Base-by-base conservation (phyloP, 2,329 filamentous ascomycete genomes). In the Claviceps citrina region DNA sequence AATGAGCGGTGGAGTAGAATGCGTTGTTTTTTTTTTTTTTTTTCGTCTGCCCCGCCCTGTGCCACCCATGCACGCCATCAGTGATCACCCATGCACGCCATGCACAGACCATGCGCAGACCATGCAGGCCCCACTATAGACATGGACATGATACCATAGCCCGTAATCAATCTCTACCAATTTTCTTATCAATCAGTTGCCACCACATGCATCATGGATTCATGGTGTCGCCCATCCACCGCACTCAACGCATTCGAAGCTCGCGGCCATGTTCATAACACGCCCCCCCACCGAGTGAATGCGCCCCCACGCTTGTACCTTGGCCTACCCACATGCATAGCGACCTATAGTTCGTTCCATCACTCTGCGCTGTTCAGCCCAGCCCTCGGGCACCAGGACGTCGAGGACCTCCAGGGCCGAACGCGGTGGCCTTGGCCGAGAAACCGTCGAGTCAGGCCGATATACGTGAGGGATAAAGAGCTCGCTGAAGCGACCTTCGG, bases 101-200 rank as follows among this genome's bases (percentile, higher is more conserved):
- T n/a, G n/a, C n/a, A 32, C 31, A 4, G 18, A n/a, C 20, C 33
- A 35, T 9, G n/a, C 20, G 16, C 34, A 22, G 5, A 32, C 33
- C 5, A 13, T 6, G 7, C 24, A n/a, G n/a, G n/a, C n/a, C n/a
- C n/a, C n/a, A n/a, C n/a, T n/a, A n/a, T n/a, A n/a, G n/a, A n/a
- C n/a, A n/a, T n/a, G n/a, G n/a, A n/a, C n/a, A n/a, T n/a, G n/a
- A n/a, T n/a, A n/a, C n/a, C n/a, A n/a, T n/a, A n/a, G n/a, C 4
- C 4, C 26, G 8, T 38, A 28, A 38, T 38, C 36, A 38, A 38
- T 38, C 36, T 27, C 26, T 22, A 7, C 18, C 16, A 8, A 13
- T 9, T 34, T 34, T 30, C n/a, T 36, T 38, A 38, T 38, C 36
- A 38, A 38, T 38, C 36, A 38, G 36, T 16, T 30, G 10, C 36